Evolutionary conservation across 345 rosid genomes (phyloP).

Genomic region (Camelina neglecta): DNA sequence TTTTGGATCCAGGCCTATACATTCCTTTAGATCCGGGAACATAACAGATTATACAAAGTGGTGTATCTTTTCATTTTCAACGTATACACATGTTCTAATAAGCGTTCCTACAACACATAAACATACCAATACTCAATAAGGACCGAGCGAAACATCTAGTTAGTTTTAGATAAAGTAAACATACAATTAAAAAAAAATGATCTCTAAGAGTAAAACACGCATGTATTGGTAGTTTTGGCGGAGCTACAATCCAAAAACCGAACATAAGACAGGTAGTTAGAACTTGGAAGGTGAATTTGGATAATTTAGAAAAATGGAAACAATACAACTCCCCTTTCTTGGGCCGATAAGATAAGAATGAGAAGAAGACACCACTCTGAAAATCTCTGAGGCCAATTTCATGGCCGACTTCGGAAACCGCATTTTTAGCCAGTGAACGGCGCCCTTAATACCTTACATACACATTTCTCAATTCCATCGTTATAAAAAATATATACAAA

Average conservation of each 20-base stretch:
- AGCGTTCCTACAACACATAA: neutral
- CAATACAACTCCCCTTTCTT: neutral
- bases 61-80: neutral
- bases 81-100: neutral
- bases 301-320: neutral
- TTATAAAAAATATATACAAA: neutral
- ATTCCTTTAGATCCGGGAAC: too few relatives aligned
- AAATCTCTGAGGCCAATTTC: neutral
- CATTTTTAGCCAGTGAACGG: conserved; percentile 29
- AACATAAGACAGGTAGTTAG: neutral
- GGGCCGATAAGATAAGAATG: conserved; percentile 21
- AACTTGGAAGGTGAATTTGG: neutral
- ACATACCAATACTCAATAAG: neutral
- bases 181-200: neutral
- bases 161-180: neutral
- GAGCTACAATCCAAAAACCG: neutral
- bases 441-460: conserved; percentile 27
- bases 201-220: neutral
- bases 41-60: too few relatives aligned
- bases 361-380: conserved; percentile 37
- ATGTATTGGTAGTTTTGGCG: neutral
- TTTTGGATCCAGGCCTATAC: too few relatives aligned
- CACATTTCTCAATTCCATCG: conserved; percentile 3
- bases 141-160: neutral
- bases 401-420: conserved; percentile 40